These are phyloP conservation scores for Fagopyrum esculentum DNA, from an alignment of 148 eudicot genomes.

Conservation along the genomic window DNA sequence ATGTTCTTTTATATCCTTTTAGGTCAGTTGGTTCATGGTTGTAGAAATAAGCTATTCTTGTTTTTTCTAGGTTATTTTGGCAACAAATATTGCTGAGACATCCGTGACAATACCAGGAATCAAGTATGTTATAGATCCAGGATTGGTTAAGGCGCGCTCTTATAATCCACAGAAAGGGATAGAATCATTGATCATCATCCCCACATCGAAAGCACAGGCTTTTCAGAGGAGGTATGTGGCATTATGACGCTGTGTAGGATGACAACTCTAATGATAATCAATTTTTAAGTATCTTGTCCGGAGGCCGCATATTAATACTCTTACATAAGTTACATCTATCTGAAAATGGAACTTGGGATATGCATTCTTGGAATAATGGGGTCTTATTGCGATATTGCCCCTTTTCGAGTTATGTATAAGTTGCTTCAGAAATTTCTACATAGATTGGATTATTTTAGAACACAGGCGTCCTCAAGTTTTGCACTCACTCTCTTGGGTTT, in stretches of 20 bases:
- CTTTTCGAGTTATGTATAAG: background rate
- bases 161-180: conserved; percentile 74
- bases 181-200: conserved; percentile 64
- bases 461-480: background rate
- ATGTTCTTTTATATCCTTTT: background rate
- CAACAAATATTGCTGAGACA: conserved; percentile 98
- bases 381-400: background rate
- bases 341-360: background rate
- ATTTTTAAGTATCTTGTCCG: background rate
- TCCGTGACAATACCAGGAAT: conserved; percentile 98
- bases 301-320: background rate
- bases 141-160: conserved; percentile 84
- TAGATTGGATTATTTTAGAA: background rate
- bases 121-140: conserved; percentile 93
- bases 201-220: conserved; percentile 96
- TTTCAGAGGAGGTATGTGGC: conserved; percentile 73
- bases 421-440: background rate
- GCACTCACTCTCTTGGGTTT: background rate
- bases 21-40: background rate
- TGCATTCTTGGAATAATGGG: background rate
- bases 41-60: background rate
- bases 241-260: background rate
- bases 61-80: conserved; percentile 64
- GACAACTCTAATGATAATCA: background rate
- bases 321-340: background rate